Evolutionary conservation across 192 early-diverging fungal genomes (phyloP), one percentile per base, ranked within the genome.

Genomic region (Piromyces finnis): DNA sequence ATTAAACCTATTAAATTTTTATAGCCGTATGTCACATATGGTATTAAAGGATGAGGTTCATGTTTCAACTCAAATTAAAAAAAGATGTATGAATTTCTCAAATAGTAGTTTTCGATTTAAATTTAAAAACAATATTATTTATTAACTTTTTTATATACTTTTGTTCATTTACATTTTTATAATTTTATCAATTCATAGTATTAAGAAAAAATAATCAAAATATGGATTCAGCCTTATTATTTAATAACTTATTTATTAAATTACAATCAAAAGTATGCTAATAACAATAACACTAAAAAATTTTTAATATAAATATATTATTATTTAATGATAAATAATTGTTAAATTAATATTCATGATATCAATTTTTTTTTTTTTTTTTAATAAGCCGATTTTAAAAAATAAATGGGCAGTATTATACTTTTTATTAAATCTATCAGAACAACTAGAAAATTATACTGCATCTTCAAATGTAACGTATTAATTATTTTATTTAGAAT

Each of bases 391-490:
- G 15, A 82, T 84, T 9, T 30, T 91, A 77, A 81, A 79, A 36
- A 86, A 87, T 35, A 91, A 89, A 86, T 91, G 90, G 89, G 83
- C 90, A 16, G 82, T 87, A 28, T 81, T 91, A 12, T 89, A 91
- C 78, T 84, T 91, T 51, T 81, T 91, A 30, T 79, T 85, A n/a
- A 83, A 85, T 29, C 36, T 89, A 51, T 88, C 87, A 15, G 85
- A 86, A 30, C 80, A 82, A 82, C 27, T 80, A 30, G 16, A 80
- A 22, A 77, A 41, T 78, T 41, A 32, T 39, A 77, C 59, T 77
- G 79, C 35, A 37, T 68, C 41, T 28, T 78, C 36, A 30, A 29
- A n/a, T 80, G 26, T n/a, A 79, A 36, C 30, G 29, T 29, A 77
- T 85, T 7, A 83, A 85, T 77, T 84, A 79, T 39, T 78, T 83